Evolutionary conservation across 2,329 filamentous ascomycete genomes (phyloP).

Genomic region (Ophiostoma novo-ulmi): DNA sequence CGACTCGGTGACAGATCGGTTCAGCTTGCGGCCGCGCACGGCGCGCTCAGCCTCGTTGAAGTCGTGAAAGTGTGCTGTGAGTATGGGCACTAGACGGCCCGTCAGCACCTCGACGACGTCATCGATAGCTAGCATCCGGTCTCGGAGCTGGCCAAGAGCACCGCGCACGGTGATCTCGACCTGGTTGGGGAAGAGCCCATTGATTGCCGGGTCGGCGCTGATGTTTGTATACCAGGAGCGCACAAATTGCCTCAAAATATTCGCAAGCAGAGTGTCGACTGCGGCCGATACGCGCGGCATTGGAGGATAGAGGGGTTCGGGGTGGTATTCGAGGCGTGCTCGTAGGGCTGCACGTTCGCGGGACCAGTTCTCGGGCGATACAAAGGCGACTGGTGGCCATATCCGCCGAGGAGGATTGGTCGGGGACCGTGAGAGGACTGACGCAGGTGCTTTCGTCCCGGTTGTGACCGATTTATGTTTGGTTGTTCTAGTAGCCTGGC

Average conservation of each 20-base stretch:
- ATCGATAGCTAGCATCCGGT: constrained; percentile 70
- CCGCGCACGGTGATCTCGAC: constrained; percentile 74
- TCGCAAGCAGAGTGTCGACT: constrained; percentile 70
- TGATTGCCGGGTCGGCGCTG: constrained; percentile 45
- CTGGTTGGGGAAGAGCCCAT: constrained; percentile 66
- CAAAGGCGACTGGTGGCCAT: constrained; percentile 44
- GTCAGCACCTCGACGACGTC: constrained; percentile 82
- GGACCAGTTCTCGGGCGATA: constrained; percentile 60
- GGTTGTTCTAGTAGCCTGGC: not conserved
- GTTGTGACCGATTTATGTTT: not conserved
- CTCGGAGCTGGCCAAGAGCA: constrained; percentile 65
- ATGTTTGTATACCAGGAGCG: constrained; percentile 84
- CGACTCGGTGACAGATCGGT: constrained; percentile 86
- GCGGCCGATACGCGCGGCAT: constrained; percentile 74
- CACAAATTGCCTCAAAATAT: constrained; percentile 79
- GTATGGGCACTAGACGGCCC: constrained; percentile 74
- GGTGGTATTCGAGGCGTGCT: constrained; percentile 57
- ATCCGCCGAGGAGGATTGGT: constrained; percentile 1
- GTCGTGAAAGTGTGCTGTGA: constrained; percentile 83
- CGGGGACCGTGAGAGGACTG: not conserved
- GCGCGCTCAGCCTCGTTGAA: constrained; percentile 85
- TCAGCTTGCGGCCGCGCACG: constrained; percentile 81
- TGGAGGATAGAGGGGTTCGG: constrained; percentile 65
- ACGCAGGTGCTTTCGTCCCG: not conserved
- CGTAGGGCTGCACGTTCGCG: constrained; percentile 63